Evolutionary conservation across 2,329 filamentous ascomycete genomes (phyloP), one percentile per base, ranked within the genome.

Genomic region (Ophiostoma quercus): DNA sequence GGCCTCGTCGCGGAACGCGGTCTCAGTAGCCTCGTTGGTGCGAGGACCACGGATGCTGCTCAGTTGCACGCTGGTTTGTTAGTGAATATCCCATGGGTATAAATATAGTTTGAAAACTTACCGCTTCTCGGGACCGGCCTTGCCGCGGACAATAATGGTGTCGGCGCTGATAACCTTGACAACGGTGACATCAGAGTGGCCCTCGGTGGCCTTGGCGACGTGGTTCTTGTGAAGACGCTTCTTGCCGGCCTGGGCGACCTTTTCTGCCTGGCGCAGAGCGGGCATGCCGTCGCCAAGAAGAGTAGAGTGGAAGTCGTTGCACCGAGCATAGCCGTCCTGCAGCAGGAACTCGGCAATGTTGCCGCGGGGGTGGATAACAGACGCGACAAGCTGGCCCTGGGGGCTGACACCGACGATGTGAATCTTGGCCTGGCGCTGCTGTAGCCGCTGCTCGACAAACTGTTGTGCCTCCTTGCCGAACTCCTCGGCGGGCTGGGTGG

Each of bases 41-140:
- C 96, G 94, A n/a, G 95, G 95, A 70, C 95, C 94, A 72, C 95
- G 90, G 71, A 98, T 87, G 78, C 94, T 98, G 83, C 92, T 97
- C 71, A 99, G 84, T 79, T 90, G 96, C 78, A 98, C 89, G 6
- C 73, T 73, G 65, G 34, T 34, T 34, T 39, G 37, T 41, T 65
- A 22, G 62, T 29, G 25, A 29, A 29, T 29, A 29, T 29, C 25
- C n/a, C n/a, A n/a, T n/a, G n/a, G n/a, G n/a, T n/a, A n/a, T n/a
- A n/a, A n/a, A n/a, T n/a, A n/a, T n/a, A n/a, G n/a, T n/a, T 29
- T 29, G 2, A 43, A 22, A 25, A 69, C 73, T 2, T 57, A 72
- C 76, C 93, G 89, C 84, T 93, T 96, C 82, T 99, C 95, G 4
- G 82, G 84, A 8, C 94, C 94, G 65, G 88, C 83, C 84, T 96